Conservation (phyloP, 768 basidiomycete genomes). For the Agaricus sinodeliciosus region DNA sequence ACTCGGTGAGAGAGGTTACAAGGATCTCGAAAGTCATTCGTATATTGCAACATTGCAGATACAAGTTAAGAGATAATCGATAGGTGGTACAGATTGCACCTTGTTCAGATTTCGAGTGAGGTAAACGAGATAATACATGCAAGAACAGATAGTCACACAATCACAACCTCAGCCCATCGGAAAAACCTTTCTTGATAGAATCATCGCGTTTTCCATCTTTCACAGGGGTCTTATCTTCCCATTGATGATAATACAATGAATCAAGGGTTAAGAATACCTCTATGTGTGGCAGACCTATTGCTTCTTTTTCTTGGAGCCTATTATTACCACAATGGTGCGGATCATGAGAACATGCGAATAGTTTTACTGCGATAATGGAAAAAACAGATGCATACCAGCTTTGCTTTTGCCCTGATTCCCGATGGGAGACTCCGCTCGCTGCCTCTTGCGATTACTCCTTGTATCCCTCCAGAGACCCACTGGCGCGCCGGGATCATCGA, state of each 20-base stretch:
- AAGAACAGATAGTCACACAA: not conserved
- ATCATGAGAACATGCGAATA: not conserved
- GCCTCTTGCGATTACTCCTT: slow-evolving; percentile 13
- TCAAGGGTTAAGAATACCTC: not conserved
- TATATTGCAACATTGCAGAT: not conserved
- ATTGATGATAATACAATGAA: not conserved
- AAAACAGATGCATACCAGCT: not conserved
- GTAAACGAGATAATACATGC: not conserved
- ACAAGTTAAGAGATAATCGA: not conserved
- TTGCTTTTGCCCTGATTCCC: not conserved
- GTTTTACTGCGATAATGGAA: not conserved
- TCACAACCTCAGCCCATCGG: not conserved
- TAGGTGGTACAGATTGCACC: not conserved
- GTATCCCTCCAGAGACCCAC: slow-evolving; percentile 31
- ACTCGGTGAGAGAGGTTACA: not conserved
- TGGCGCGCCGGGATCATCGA: slow-evolving; percentile 49
- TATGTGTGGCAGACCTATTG: not conserved
- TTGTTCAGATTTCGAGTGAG: not conserved
- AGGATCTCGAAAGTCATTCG: not conserved
- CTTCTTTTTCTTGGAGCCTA: slow-evolving; percentile 9
- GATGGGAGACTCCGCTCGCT: slow-evolving; percentile 2
- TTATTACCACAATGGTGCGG: not conserved
- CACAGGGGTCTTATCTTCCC: not conserved
- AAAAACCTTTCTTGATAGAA: not conserved
- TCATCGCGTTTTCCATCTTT: not conserved